Evolutionary conservation across 2,329 filamentous ascomycete genomes (phyloP).

Genomic region (Helotiales sp.): DNA sequence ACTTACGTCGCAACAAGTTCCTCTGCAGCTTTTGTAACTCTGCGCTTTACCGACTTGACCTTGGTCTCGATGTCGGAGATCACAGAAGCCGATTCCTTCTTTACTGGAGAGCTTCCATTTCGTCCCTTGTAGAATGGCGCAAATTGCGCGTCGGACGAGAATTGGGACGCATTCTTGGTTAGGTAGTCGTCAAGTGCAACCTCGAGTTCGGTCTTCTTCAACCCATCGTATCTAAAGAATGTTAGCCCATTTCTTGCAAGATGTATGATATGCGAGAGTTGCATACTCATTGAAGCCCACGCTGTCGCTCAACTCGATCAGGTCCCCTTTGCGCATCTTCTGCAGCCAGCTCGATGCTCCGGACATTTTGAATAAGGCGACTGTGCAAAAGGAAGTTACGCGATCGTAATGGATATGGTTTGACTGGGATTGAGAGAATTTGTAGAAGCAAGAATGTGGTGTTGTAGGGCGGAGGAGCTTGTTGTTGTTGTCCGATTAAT

Average conservation of each 20-base stretch:
- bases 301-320: conserved; percentile 73
- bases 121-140: conserved; percentile 76
- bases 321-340: conserved; percentile 81
- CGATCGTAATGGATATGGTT: conserved; percentile 43
- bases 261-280: conserved; percentile 44
- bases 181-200: conserved; percentile 75
- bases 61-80: conserved; percentile 44
- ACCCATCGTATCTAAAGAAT: conserved; percentile 63
- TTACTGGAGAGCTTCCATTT: conserved; percentile 66
- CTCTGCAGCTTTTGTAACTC: conserved; percentile 50
- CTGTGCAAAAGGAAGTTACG: conserved; percentile 53
- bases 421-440: conserved; percentile 22
- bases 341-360: conserved; percentile 73
- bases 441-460: conserved; percentile 19
- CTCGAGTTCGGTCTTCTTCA: conserved; percentile 83
- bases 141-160: conserved; percentile 67
- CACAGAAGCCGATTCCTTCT: conserved; percentile 54
- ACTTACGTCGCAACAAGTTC: conserved; percentile 43
- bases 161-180: conserved; percentile 67
- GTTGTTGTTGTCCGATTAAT: conserved; percentile 16
- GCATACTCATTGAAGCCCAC: conserved; percentile 73
- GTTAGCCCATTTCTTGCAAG: conserved; percentile 24
- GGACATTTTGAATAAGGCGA: conserved; percentile 59
- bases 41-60: conserved; percentile 54
- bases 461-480: background rate